phyloP scores from a whole-genome alignment of 768 basidiomycete genomes.

The Boletellus ananiceps region DNA sequence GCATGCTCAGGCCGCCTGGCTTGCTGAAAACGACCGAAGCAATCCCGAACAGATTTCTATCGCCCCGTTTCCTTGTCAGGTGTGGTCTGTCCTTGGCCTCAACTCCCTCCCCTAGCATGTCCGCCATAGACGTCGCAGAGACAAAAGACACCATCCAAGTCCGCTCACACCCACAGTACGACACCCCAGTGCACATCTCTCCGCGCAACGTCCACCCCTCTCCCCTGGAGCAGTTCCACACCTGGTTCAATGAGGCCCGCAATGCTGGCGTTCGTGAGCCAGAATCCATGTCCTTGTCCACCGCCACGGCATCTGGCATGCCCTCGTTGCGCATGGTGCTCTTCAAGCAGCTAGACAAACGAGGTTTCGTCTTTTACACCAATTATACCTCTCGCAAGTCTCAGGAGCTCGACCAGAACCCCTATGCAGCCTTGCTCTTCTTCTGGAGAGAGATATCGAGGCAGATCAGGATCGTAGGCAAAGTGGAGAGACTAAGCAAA shows the following conservation, averaged over 20 bases:
- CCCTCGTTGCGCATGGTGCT: conserved; percentile 89
- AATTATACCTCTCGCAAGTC: conserved; percentile 96
- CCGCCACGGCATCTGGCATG: conserved; percentile 63
- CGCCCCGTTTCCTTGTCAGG: neutral
- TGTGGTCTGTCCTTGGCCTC: neutral
- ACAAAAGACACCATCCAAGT: conserved; percentile 58
- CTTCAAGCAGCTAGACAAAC: conserved; percentile 83
- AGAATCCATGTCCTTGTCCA: conserved; percentile 85
- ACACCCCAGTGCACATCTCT: conserved; percentile 58
- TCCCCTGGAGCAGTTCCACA: conserved; percentile 81
- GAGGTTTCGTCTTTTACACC: conserved; percentile 94
- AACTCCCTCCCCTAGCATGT: conserved; percentile 13
- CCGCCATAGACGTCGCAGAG: conserved; percentile 35
- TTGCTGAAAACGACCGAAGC: too few relatives aligned
- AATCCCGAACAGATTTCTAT: conserved; percentile 11
- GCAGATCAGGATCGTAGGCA: conserved; percentile 80
- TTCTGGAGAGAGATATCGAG: conserved; percentile 87
- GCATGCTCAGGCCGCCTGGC: too few relatives aligned
- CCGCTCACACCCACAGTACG: conserved; percentile 73
- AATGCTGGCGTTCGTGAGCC: conserved; percentile 69
- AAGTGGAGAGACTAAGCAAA: conserved; percentile 68
- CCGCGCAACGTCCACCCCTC: conserved; percentile 56
- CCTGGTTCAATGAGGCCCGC: conserved; percentile 75
- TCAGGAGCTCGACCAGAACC: conserved; percentile 69
- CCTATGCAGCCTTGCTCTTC: conserved; percentile 77